A percentile compares a stretch with the other conserved stretches of the same genome.
phyloP scores from a whole-genome alignment of 805 yeast genomes.

The Starmerella floricola region DNA sequence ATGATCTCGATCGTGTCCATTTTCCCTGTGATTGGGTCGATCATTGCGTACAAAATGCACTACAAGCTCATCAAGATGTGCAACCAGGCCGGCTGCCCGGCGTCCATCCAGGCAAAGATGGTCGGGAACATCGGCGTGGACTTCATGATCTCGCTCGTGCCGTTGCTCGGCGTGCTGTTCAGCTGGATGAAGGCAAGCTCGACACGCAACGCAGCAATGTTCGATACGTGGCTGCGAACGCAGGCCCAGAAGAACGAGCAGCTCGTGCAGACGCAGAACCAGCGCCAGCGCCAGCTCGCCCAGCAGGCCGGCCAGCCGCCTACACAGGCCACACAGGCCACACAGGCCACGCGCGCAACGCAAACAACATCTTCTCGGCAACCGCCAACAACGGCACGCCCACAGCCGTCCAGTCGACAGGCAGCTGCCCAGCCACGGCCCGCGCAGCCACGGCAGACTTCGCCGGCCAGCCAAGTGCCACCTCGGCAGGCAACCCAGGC shows the following conservation, averaged over 20 bases:
- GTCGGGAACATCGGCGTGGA: conserved; percentile 67
- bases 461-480: no score
- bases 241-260: conserved; percentile 13
- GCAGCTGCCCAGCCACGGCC: no score
- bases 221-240: conserved; percentile 40
- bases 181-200: conserved; percentile 78
- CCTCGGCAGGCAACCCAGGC: no score
- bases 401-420: no score
- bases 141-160: conserved; percentile 62
- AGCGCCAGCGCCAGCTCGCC: not conserved
- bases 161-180: conserved; percentile 64
- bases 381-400: no score
- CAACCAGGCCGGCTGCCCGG: conserved; percentile 47
- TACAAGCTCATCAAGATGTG: conserved; percentile 53
- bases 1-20: conserved; percentile 60
- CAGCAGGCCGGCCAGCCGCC: conserved; percentile 8
- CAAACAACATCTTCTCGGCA: no score
- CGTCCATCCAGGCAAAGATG: conserved; percentile 50
- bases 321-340: not conserved
- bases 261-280: conserved; percentile 7
- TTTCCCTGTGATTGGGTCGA: conserved; percentile 77
- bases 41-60: conserved; percentile 68
- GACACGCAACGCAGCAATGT: conserved; percentile 74
- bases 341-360: not conserved
- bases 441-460: no score